Evolutionary conservation across 768 basidiomycete genomes (phyloP), one percentile per base, ranked within the genome.

Genomic region (Termitomyces sp.): DNA sequence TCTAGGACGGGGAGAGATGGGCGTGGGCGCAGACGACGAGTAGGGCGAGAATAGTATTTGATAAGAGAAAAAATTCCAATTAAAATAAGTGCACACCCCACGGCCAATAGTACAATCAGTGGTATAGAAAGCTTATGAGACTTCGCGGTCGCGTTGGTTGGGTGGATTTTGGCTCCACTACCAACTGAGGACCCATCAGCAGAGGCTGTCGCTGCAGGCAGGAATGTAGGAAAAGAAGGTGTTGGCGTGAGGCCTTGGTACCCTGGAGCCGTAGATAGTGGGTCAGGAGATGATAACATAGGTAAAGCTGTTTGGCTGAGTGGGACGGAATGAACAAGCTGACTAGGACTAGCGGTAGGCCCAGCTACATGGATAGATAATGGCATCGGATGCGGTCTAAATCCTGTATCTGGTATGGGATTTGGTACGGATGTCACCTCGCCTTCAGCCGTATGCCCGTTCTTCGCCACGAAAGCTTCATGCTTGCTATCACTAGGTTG

Each of bases 1-100:
- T 85, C 82, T 12, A 86, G 71, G 45, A 88, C 84, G 0, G 88
- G 88, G n/a, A 86, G 74, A 30, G 88, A 90, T 3, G 87, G 88
- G n/a, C 76, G 83, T 6, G 82, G 86, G 19, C 76, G 80, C n/a
- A 70, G 71, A 45, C 75, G 78, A 38, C 76, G 76, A 19, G 70
- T 72, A 22, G 82, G 85, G 28, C 78, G 77, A 54, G 68, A 68
- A 50, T 77, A 77, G 57, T 80, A 64, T 56, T 73, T 81, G 58
- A 77, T 62, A 14, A 80, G 55, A 51, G 87, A 66, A 55, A 78
- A 71, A 35, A 79, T 53, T 15, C 77, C 77, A 2, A 83, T 61
- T 26, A 86, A 59, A 10, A 82, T 58, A 59, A 79, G 73, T 14
- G 72, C 73, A 53, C 76, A 73, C 5, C 84, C 78, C 44, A 85